Evolutionary conservation across 164 flowering plant genomes (phyloP).

Genomic region (Sedum album): DNA sequence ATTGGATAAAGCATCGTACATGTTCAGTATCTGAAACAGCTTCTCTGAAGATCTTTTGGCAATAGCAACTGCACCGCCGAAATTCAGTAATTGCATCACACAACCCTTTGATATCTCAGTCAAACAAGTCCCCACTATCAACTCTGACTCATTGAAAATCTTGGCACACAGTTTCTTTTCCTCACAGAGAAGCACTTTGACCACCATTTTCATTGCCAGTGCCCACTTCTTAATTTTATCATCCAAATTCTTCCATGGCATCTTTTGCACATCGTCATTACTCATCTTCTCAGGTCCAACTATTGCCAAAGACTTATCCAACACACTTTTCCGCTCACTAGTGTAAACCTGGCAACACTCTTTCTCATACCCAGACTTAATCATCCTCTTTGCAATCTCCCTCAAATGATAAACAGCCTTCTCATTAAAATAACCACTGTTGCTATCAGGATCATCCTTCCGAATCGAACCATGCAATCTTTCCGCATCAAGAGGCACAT

Average conservation of each 20-base stretch:
- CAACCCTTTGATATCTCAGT: slow-evolving; percentile 50
- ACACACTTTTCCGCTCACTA: slow-evolving; percentile 55
- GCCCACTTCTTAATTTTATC: slow-evolving; percentile 94
- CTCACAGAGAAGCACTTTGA: slow-evolving; percentile 42
- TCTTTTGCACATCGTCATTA: slow-evolving; percentile 87
- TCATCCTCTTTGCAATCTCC: too few species aligned
- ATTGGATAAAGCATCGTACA: too few species aligned
- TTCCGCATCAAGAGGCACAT: slow-evolving; percentile 40
- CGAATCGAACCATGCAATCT: slow-evolving; percentile 51
- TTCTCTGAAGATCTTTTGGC: slow-evolving; percentile 2
- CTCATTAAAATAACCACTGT: slow-evolving; percentile 28
- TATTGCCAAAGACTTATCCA: slow-evolving; percentile 64
- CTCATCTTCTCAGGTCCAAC: slow-evolving; percentile 77
- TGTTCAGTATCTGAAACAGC: too few species aligned
- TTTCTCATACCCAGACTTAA: slow-evolving; percentile 79
- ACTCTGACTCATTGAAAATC: slow-evolving; percentile 40
- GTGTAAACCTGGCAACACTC: slow-evolving; percentile 85
- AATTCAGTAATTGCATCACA: slow-evolving; percentile 9
- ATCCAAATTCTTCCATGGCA: too few species aligned
- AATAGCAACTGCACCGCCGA: slow-evolving; percentile 4
- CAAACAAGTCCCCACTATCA: slow-evolving; percentile 48
- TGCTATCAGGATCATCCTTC: slow-evolving; percentile 19
- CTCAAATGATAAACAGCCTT: slow-evolving; percentile 47
- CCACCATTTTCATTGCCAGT: slow-evolving; percentile 54
- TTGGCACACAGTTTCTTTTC: slow-evolving; percentile 66